These are phyloP conservation scores for Glycine tomentella DNA, from an alignment of 306 rosid species.

Conservation along the genomic window DNA sequence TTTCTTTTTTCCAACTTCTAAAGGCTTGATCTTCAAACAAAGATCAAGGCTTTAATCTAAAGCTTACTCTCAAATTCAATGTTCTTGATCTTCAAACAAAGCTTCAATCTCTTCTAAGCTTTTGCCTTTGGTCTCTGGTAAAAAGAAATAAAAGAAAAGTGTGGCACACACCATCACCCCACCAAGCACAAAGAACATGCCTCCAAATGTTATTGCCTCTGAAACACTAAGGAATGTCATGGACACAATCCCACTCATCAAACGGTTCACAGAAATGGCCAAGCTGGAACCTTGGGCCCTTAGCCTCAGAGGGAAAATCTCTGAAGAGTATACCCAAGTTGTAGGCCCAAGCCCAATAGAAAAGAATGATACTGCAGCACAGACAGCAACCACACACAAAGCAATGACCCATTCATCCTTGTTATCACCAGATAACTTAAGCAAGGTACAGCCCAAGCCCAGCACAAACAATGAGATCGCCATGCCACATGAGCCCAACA, in stretches of 20 bases:
- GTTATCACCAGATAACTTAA: conserved; percentile 31
- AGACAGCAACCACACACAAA: conserved; percentile 62
- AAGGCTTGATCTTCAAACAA: neutral
- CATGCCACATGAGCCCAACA: conserved; percentile 75
- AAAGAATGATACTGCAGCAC: conserved; percentile 73
- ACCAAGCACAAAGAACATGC: conserved; percentile 64
- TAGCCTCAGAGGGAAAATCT: conserved; percentile 72
- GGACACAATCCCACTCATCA: conserved; percentile 74
- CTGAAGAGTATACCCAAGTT: conserved; percentile 86
- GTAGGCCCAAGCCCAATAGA: conserved; percentile 93
- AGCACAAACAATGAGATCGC: conserved; percentile 57
- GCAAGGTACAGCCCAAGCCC: conserved; percentile 71
- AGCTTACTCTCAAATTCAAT: neutral
- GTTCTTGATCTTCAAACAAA: conserved; percentile 60
- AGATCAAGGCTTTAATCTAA: neutral
- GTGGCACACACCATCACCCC: conserved; percentile 67
- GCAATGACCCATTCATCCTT: conserved; percentile 67
- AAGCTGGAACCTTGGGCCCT: conserved; percentile 77
- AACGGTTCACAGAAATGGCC: conserved; percentile 78
- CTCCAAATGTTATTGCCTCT: conserved; percentile 69
- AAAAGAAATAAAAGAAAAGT: conserved; percentile 66
- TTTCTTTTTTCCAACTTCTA: neutral
- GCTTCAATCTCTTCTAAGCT: conserved; percentile 78
- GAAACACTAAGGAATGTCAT: conserved; percentile 76
- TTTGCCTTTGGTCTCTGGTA: conserved; percentile 83